phyloP scores from a whole-genome alignment of 1,284 basidiomycete species.

The Golubevia pallescens region DNA sequence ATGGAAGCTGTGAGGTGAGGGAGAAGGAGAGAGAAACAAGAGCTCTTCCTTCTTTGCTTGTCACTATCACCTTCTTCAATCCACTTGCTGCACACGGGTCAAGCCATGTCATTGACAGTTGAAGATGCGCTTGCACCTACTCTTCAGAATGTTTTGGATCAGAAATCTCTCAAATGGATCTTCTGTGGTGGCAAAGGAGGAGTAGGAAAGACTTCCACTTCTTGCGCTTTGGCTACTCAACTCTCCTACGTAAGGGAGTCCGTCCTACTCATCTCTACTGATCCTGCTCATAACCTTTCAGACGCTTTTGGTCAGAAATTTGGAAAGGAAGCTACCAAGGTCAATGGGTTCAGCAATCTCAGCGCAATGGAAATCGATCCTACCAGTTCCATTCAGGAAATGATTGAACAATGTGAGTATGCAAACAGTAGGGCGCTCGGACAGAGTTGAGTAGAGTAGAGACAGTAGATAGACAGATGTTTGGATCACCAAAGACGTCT shows the following conservation, averaged over 20 bases:
- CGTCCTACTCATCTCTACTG: constrained; percentile 74
- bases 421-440: no score
- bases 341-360: constrained; percentile 96
- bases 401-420: constrained; percentile 95
- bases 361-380: constrained; percentile 99
- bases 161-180: constrained; percentile 62
- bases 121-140: constrained; percentile 26
- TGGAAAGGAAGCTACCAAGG: constrained; percentile 98
- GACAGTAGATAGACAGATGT: no score
- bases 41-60: no score
- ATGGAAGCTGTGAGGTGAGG: no score
- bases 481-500: no score
- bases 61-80: no score
- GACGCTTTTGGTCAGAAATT: constrained; percentile 99
- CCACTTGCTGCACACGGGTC: no score
- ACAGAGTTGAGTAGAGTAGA: no score
- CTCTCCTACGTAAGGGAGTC: constrained; percentile 54
- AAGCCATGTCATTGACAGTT: constrained; percentile 2
- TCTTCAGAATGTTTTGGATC: constrained; percentile 58
- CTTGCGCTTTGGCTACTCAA: constrained; percentile 58
- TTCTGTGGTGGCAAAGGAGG: constrained; percentile 64
- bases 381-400: constrained; percentile 93
- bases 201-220: constrained; percentile 63
- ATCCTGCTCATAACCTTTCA: constrained; percentile 97
- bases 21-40: no score